Evolutionary conservation across 192 early-diverging fungal species (phyloP).

Genomic region (Mortierella hygrophila): DNA sequence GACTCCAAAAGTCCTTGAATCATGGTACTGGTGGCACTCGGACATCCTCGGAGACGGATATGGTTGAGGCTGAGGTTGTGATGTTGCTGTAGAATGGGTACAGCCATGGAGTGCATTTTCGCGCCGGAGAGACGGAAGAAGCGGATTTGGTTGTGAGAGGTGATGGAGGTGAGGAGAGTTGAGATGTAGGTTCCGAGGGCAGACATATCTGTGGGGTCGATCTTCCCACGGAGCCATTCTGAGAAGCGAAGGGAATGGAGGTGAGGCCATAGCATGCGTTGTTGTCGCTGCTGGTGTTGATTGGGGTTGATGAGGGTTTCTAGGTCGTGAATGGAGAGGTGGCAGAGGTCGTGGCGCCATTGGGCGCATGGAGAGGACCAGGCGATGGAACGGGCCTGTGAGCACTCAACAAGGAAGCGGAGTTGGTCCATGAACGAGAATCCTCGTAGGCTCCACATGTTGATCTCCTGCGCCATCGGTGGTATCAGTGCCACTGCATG

Average conservation of each 20-base stretch:
- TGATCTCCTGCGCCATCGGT: background rate
- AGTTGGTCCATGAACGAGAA: background rate
- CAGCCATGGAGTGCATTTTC: background rate
- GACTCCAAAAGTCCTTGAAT: background rate
- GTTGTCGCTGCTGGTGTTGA: background rate
- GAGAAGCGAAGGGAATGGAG: background rate
- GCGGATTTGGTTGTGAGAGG: background rate
- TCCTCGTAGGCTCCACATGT: background rate
- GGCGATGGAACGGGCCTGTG: conserved; percentile 2
- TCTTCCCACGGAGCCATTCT: conserved; percentile 3
- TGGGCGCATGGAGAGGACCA: background rate
- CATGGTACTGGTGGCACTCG: background rate
- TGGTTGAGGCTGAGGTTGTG: background rate
- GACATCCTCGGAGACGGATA: background rate
- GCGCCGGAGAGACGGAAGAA: background rate
- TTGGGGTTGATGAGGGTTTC: background rate
- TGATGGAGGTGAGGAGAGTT: background rate
- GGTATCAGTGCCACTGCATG: background rate
- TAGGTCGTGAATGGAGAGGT: background rate
- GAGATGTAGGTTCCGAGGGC: background rate
- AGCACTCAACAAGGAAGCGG: background rate
- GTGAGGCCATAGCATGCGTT: background rate
- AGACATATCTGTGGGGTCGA: background rate
- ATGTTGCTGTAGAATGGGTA: background rate
- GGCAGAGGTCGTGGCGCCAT: background rate